These are phyloP conservation scores for Cladophialophora bantiana DNA, from an alignment of 2,329 filamentous ascomycete genomes.

Conservation along the genomic window DNA sequence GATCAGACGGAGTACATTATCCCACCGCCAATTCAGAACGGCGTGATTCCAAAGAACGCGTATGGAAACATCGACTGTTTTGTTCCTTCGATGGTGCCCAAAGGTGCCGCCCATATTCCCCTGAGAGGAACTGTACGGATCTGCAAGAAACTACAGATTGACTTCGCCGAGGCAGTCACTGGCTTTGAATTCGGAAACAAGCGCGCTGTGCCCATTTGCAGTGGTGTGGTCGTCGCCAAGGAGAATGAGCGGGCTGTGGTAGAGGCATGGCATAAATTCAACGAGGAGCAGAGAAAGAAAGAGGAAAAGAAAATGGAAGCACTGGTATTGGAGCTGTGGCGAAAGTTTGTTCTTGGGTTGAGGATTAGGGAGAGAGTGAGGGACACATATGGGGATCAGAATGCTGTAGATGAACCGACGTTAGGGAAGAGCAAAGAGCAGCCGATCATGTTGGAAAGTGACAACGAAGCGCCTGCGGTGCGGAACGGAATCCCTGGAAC, in stretches of 20 bases:
- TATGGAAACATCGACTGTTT: slow-evolving; percentile 98
- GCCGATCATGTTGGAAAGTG: slow-evolving; percentile 39
- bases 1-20: slow-evolving; percentile 97
- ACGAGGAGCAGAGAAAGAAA: slow-evolving; percentile 75
- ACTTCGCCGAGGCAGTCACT: slow-evolving; percentile 92
- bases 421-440: slow-evolving; percentile 30
- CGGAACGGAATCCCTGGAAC: slow-evolving; percentile 16
- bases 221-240: slow-evolving; percentile 84
- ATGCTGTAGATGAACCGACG: slow-evolving; percentile 38
- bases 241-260: slow-evolving; percentile 78
- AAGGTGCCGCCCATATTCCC: slow-evolving; percentile 83
- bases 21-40: slow-evolving; percentile 81
- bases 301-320: slow-evolving; percentile 85
- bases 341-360: slow-evolving; percentile 84
- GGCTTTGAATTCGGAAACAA: slow-evolving; percentile 96
- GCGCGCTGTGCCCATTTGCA: slow-evolving; percentile 90
- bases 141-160: slow-evolving; percentile 82
- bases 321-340: slow-evolving; percentile 77
- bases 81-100: slow-evolving; percentile 88
- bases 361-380: slow-evolving; percentile 79
- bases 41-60: slow-evolving; percentile 88
- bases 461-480: slow-evolving; percentile 32
- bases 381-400: slow-evolving; percentile 73
- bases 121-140: slow-evolving; percentile 77
- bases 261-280: slow-evolving; percentile 79